Conservation (phyloP, 2,329 filamentous ascomycete genomes). For the Thielaviopsis euricoi region DNA sequence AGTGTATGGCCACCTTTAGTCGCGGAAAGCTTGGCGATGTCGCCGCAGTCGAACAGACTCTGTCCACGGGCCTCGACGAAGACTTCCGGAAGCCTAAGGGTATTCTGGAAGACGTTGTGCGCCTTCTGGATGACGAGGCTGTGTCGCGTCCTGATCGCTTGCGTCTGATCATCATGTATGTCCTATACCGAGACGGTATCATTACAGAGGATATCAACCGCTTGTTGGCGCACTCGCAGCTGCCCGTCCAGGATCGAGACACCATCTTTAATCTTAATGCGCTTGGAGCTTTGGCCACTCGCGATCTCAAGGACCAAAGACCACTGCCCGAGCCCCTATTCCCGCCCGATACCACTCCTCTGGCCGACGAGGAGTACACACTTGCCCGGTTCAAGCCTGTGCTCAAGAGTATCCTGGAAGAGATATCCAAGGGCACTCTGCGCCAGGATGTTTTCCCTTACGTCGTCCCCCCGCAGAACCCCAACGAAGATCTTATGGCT, state of each 20-base stretch:
- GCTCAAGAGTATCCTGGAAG: constrained; percentile 69
- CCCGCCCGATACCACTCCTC: constrained; percentile 26
- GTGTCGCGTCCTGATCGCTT: constrained; percentile 59
- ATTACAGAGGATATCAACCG: constrained; percentile 71
- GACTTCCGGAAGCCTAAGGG: constrained; percentile 85
- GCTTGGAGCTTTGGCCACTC: constrained; percentile 58
- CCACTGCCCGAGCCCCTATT: constrained; percentile 53
- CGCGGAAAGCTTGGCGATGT: constrained; percentile 71
- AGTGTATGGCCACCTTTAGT: constrained; percentile 90
- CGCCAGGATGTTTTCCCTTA: constrained; percentile 55
- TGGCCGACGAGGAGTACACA: constrained; percentile 56
- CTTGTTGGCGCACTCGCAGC: constrained; percentile 64
- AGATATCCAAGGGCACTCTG: constrained; percentile 48
- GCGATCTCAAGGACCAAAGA: constrained; percentile 58
- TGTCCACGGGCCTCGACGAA: constrained; percentile 86
- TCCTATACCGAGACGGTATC: constrained; percentile 73
- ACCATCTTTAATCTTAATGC: constrained; percentile 64
- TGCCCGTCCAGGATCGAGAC: constrained; percentile 58
- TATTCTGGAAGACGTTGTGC: constrained; percentile 67
- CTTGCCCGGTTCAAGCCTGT: constrained; percentile 77
- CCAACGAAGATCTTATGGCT: constrained; percentile 39
- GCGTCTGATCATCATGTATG: constrained; percentile 70
- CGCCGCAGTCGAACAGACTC: constrained; percentile 72
- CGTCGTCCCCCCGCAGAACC: constrained; percentile 51
- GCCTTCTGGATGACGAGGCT: constrained; percentile 71